Evolutionary conservation across 2,329 filamentous ascomycete species (phyloP).

Genomic region (Colletotrichum theobromicola): DNA sequence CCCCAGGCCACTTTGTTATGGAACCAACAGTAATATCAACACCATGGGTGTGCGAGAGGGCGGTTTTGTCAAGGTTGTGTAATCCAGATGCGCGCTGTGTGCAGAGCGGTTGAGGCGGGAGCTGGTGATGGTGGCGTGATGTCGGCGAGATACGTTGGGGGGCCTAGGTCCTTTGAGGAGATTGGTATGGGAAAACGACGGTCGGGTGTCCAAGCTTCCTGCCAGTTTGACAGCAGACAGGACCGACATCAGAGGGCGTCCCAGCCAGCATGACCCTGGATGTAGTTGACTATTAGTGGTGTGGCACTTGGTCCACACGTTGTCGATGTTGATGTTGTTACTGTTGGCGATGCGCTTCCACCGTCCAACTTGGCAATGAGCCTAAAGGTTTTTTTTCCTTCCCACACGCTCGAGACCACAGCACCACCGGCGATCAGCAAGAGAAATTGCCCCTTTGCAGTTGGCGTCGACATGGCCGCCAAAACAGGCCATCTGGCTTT

Average conservation of each 20-base stretch:
- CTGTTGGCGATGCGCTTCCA: not conserved
- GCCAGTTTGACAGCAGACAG: not conserved
- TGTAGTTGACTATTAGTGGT: not conserved
- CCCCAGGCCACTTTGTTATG: not conserved
- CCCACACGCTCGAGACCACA: not conserved
- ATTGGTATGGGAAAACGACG: not conserved
- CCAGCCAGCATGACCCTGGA: not conserved
- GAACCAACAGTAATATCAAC: not conserved
- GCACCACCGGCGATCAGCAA: not conserved
- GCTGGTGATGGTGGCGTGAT: conserved; percentile 8
- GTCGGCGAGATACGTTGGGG: not conserved
- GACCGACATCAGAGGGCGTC: not conserved
- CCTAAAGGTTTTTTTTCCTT: not conserved
- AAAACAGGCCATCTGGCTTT: conserved; percentile 10
- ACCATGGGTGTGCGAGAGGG: not conserved
- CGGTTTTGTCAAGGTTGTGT: not conserved
- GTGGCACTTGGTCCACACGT: not conserved
- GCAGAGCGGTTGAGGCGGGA: not conserved
- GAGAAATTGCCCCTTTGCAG: not conserved
- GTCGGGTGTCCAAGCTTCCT: not conserved
- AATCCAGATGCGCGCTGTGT: not conserved
- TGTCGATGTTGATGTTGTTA: not conserved
- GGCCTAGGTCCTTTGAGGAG: not conserved
- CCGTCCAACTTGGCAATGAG: not conserved
- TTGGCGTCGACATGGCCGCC: not conserved